Evolutionary conservation across 2,329 filamentous ascomycete species (phyloP), one percentile per base, ranked within the genome.

Genomic region (Ophiosphaerella narmari): DNA sequence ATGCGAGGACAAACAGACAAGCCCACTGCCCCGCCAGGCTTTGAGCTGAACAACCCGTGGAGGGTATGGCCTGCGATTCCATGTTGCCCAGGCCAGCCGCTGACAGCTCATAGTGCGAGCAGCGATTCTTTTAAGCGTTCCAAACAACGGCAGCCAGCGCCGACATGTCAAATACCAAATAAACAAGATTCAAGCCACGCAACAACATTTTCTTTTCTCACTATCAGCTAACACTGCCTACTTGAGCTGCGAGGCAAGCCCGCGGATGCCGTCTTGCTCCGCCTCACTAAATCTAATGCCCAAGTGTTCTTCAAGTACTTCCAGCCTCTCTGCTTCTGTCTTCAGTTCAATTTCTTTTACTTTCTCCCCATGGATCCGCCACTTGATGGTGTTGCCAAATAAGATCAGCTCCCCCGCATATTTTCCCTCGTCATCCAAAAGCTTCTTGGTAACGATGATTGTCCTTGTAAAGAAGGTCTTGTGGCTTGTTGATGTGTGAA

Each of bases 41-140:
- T 87, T 74, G 84, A 86, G 73, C 69, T 86, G 65, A 87, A 81
- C 80, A 86, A 86, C 74, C 82, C 82, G 56, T 87, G 85, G 85
- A 84, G 81, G 80, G 84, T 86, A 79, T 50, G 80, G 68, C 51
- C 24, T 24, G 29, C 31, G 29, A 21, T 6, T 26, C 13, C 13
- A 34, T 31, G 3, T 8, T 23, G 31, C 6, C 6, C 9, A 1
- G 12, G n/a, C 23, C 35, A 12, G n/a, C n/a, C 50, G 52, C 68
- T 74, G 53, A 75, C 60, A 37, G 21, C 8, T 14, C 29, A 38
- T 56, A 75, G 73, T 63, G 71, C 59, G 73, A 75, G 66, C 60
- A 63, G 48, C 70, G 73, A 52, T 73, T 68, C 60, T 21, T 70
- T 37, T 74, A 68, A 57, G 57, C 53, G 43, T 42, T 47, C 47